Percentiles rank a stretch among this genome's conserved stretches.
Evolutionary conservation across 306 rosid genomes (phyloP).

Genomic region (Nissolia schottii): DNA sequence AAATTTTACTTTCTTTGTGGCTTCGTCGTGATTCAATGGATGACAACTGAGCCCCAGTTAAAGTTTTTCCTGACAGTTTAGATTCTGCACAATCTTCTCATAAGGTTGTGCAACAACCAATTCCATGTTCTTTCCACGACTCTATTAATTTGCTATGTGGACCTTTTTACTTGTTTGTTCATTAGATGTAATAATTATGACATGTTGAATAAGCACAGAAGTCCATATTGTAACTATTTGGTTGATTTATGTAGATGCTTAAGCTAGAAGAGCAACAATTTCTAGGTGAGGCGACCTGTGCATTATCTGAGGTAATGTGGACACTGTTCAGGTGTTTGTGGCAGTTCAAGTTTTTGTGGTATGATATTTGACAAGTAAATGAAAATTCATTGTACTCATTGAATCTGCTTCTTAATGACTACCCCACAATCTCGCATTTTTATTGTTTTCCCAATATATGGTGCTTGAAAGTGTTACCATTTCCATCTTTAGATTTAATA

Average conservation of each 20-base stretch:
- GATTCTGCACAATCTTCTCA: constrained; percentile 12
- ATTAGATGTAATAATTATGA: constrained; percentile 21
- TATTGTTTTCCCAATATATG: constrained; percentile 3
- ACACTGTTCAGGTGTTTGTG: constrained; percentile 5
- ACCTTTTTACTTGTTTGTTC: constrained; percentile 1
- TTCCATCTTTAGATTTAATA: neutral
- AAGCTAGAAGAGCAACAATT: constrained; percentile 92
- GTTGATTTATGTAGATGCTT: constrained; percentile 69
- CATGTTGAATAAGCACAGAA: constrained; percentile 8
- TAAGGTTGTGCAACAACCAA: neutral
- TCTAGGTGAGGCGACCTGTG: constrained; percentile 94
- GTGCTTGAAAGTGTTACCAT: constrained; percentile 13
- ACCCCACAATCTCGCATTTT: neutral
- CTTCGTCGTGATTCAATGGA: constrained; percentile 10
- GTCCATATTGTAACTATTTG: constrained; percentile 23
- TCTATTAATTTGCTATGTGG: neutral
- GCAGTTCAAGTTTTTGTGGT: neutral
- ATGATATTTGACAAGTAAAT: constrained; percentile 5
- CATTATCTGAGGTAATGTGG: constrained; percentile 73
- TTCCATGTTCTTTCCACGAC: neutral
- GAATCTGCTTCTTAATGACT: neutral
- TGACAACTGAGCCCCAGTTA: neutral
- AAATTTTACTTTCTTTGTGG: neutral
- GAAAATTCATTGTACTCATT: constrained; percentile 13
- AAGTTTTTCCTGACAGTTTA: neutral